These are phyloP conservation scores for Rutstroemia sydowiana DNA, from an alignment of 2,329 filamentous ascomycete species.

Conservation along the genomic window DNA sequence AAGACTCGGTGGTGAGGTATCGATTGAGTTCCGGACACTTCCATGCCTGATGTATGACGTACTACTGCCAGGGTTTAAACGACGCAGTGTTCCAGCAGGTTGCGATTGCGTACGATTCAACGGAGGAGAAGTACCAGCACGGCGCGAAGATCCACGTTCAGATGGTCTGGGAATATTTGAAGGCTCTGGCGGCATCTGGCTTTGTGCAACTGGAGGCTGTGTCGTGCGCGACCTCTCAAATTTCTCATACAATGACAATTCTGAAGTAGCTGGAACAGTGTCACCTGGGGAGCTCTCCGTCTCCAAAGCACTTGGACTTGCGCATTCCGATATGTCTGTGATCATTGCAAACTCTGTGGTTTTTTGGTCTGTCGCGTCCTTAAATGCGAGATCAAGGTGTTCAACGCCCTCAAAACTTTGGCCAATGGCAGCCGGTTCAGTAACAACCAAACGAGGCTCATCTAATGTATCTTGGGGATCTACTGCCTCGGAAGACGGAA, in stretches of 20 bases:
- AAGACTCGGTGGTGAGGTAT: slow-evolving; percentile 13
- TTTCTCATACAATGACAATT: slow-evolving; percentile 24
- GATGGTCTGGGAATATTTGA: slow-evolving; percentile 29
- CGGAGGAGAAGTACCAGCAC: slow-evolving; percentile 26
- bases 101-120: slow-evolving; percentile 30
- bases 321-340: slow-evolving; percentile 7
- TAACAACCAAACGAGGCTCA: neutral
- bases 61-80: slow-evolving; percentile 15
- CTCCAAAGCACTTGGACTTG: slow-evolving; percentile 7
- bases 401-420: slow-evolving; percentile 44
- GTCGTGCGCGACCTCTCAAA: slow-evolving; percentile 25
- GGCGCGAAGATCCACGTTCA: slow-evolving; percentile 22
- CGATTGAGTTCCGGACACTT: slow-evolving; percentile 16
- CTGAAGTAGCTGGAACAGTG: slow-evolving; percentile 13
- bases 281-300: neutral
- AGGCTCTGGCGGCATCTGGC: slow-evolving; percentile 15
- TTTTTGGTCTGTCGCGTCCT: slow-evolving; percentile 12
- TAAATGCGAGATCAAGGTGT: slow-evolving; percentile 53
- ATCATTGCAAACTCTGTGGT: slow-evolving; percentile 10
- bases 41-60: slow-evolving; percentile 19
- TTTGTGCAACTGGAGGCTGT: slow-evolving; percentile 12
- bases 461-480: neutral
- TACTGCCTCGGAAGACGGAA: neutral
- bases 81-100: slow-evolving; percentile 28
- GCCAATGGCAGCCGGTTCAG: neutral